phyloP scores from a whole-genome alignment of 345 rosid species.

The Diplotaxis tenuifolia region DNA sequence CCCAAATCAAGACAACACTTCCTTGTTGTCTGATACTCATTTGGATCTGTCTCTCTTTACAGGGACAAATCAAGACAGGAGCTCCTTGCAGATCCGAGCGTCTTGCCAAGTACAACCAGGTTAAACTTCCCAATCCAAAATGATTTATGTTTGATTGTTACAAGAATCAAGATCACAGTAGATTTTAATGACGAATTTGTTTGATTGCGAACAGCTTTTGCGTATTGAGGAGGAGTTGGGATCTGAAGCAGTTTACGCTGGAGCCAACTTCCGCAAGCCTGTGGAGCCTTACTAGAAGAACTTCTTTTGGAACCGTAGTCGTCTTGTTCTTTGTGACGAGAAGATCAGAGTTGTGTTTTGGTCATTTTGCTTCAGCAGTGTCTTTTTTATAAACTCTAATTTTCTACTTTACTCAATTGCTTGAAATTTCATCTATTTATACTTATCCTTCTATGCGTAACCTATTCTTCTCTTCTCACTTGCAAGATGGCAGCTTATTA shows the following conservation, averaged over 20 bases:
- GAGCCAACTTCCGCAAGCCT: neutral
- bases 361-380: neutral
- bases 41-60: neutral
- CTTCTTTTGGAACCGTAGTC: neutral
- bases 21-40: neutral
- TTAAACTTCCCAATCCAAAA: no score
- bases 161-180: neutral
- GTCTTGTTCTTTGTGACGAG: neutral
- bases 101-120: neutral
- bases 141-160: neutral
- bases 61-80: neutral
- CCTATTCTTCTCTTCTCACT: neutral
- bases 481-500: neutral
- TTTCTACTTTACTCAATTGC: neutral
- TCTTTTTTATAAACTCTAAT: neutral
- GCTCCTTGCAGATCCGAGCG: neutral
- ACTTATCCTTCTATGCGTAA: no score
- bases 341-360: neutral
- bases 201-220: neutral
- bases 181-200: neutral
- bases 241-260: neutral
- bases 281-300: neutral
- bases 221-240: slow-evolving; percentile 1
- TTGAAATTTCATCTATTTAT: neutral
- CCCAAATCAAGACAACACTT: neutral